These are phyloP conservation scores for Phytophthora citricola DNA, from an alignment of 352 stramenopile genomes.

Conservation along the genomic window DNA sequence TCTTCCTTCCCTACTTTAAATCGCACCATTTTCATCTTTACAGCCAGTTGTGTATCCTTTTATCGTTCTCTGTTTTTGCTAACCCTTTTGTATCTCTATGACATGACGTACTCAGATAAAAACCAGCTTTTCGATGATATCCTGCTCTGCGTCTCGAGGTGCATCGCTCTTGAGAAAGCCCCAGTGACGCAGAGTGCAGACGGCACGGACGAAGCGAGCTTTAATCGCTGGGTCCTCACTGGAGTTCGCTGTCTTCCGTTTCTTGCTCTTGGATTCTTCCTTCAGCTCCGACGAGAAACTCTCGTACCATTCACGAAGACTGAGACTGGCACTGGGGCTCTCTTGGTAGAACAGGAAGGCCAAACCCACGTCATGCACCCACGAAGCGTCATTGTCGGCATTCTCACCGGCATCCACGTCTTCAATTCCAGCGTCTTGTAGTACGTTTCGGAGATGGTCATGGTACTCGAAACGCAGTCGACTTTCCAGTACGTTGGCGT, in stretches of 20 bases:
- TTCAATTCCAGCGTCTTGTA: conserved; percentile 47
- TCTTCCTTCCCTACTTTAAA: conserved; percentile 54
- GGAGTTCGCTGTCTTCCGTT: conserved; percentile 23
- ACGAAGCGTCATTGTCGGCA: conserved; percentile 32
- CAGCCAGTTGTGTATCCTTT: background rate
- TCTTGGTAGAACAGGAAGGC: conserved; percentile 80
- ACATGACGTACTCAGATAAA: conserved; percentile 57
- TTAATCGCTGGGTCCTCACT: conserved; percentile 48
- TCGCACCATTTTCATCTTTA: conserved; percentile 26
- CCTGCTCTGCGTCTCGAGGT: conserved; percentile 49
- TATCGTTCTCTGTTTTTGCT: background rate
- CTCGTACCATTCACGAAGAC: conserved; percentile 72
- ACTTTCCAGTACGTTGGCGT: conserved; percentile 41
- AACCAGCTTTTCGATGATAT: conserved; percentile 80
- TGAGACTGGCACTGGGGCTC: conserved; percentile 63
- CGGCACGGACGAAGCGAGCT: conserved; percentile 68
- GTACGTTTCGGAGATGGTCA: conserved; percentile 54
- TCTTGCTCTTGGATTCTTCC: conserved; percentile 25
- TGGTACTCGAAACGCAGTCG: conserved; percentile 61
- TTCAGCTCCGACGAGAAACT: conserved; percentile 58
- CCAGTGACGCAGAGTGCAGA: conserved; percentile 78
- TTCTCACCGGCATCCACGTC: conserved; percentile 18
- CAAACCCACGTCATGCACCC: conserved; percentile 65
- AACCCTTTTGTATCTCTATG: conserved; percentile 4
- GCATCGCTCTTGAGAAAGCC: conserved; percentile 64